Evolutionary conservation across 2,329 filamentous ascomycete genomes (phyloP).

Genomic region (Fusarium torulosum): DNA sequence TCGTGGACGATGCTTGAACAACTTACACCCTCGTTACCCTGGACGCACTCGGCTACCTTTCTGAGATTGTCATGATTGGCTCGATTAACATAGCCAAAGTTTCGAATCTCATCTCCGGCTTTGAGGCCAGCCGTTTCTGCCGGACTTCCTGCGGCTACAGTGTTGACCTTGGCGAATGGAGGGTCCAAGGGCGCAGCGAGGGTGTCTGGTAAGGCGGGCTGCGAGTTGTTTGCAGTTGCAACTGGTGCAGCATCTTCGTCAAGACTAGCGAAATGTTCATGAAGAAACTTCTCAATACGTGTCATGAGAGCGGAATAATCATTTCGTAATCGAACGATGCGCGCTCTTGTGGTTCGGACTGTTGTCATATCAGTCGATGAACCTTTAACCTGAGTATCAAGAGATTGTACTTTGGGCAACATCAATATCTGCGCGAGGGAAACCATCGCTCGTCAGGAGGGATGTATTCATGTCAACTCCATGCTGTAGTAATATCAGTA

Average conservation of each 20-base stretch:
- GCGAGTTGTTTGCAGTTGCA: slow-evolving; percentile 39
- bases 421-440: slow-evolving; percentile 92
- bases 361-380: slow-evolving; percentile 31
- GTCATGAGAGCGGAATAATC: slow-evolving; percentile 93
- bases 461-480: slow-evolving; percentile 92
- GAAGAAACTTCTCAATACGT: slow-evolving; percentile 85
- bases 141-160: slow-evolving; percentile 81
- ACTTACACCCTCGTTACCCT: slow-evolving; percentile 89
- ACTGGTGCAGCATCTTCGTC: slow-evolving; percentile 58
- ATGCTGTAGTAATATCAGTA: slow-evolving; percentile 70
- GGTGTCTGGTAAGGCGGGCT: slow-evolving; percentile 52
- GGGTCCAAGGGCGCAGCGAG: slow-evolving; percentile 45
- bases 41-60: slow-evolving; percentile 90
- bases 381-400: slow-evolving; percentile 36
- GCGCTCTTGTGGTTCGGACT: slow-evolving; percentile 93
- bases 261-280: slow-evolving; percentile 86
- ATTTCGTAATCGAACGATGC: slow-evolving; percentile 90
- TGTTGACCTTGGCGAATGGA: slow-evolving; percentile 90
- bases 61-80: slow-evolving; percentile 87
- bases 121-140: slow-evolving; percentile 85
- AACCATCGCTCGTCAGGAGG: slow-evolving; percentile 89
- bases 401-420: slow-evolving; percentile 82
- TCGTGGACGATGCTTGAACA: not conserved
- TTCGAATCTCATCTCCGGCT: slow-evolving; percentile 82
- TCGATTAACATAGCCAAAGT: slow-evolving; percentile 86